Base-by-base conservation (phyloP, 176 grass and related monocot genomes). In the Oryza punctata region DNA sequence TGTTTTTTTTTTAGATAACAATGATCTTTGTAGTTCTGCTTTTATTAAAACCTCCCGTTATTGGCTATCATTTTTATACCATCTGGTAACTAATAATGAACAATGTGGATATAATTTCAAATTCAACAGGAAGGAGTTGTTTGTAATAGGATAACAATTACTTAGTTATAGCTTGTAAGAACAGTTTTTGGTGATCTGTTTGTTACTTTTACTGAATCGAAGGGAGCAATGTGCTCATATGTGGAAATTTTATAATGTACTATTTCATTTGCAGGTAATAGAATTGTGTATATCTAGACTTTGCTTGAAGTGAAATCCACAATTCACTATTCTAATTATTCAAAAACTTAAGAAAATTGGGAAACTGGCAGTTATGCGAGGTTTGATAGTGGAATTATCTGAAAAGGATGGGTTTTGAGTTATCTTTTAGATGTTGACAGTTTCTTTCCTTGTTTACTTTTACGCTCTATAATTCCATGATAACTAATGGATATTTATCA, bases 121-220 rank as follows among this genome's bases (percentile, higher is more conserved):
- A 19, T 63, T 77, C 40, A 16, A 6, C 10, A 26, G 4, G 45
- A 26, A 73, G 38, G 71, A 21, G 38, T 75, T 85, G 12, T 63
- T 75, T 1, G 23, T 65, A 37, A 61, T 0, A 27, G 60, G 19
- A 77, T 40, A 54, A 54, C 23, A 72, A 19, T 81, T 80, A 54
- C 15, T 44, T 7, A 28, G 15, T 38, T 75, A 5, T 80, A 16
- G 66, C 63, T 30, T 30, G 15, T 73, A 76, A 80, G 68, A 57
- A 52, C n/a, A 69, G 24, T 45, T n/a, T 78, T 57, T 69, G 15
- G 13, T 35, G 18, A 7, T 15, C 68, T 72, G 19, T 38, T 18
- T 72, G 4, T 79, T 79, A 59, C 66, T 32, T 70, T 52, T 70
- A 65, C 29, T 27, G 68, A 50, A 75, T 84, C 57, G 15, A 76